Conservation (phyloP, 768 basidiomycete species). For the Leccinellum luteum region DNA sequence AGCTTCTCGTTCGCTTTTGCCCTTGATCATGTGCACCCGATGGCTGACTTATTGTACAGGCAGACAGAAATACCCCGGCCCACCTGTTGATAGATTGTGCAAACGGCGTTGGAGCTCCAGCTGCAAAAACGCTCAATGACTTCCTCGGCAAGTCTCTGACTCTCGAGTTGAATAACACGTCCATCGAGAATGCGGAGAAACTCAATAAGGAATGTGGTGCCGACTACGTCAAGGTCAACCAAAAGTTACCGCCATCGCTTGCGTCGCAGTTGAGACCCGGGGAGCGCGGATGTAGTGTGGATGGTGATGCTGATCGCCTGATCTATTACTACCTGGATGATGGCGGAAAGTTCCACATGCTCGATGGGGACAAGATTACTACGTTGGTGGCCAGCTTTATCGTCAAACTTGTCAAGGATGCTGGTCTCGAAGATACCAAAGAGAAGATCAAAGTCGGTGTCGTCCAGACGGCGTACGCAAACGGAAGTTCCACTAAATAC, state of each 20-base stretch:
- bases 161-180: conserved; percentile 68
- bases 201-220: conserved; percentile 91
- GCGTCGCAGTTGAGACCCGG: conserved; percentile 59
- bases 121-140: conserved; percentile 58
- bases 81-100: conserved; percentile 91
- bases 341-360: conserved; percentile 75
- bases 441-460: conserved; percentile 79
- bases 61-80: conserved; percentile 51
- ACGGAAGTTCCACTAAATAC: conserved; percentile 94
- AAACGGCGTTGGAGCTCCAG: conserved; percentile 91
- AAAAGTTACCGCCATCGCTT: conserved; percentile 81
- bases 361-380: conserved; percentile 99
- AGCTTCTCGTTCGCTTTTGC: conserved; percentile 66
- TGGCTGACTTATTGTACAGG: conserved; percentile 36
- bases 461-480: conserved; percentile 98
- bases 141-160: conserved; percentile 60
- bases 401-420: conserved; percentile 80
- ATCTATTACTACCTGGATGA: conserved; percentile 94
- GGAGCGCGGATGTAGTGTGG: conserved; percentile 87
- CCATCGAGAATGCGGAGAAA: conserved; percentile 59
- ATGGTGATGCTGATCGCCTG: conserved; percentile 96
- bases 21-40: neutral
- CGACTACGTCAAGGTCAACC: conserved; percentile 94
- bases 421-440: conserved; percentile 65
- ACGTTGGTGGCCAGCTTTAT: conserved; percentile 91